Percentiles rank a stretch among this genome's conserved stretches.
Conservation (phyloP, 495 filamentous ascomycete genomes). For the Penicillium soppii region DNA sequence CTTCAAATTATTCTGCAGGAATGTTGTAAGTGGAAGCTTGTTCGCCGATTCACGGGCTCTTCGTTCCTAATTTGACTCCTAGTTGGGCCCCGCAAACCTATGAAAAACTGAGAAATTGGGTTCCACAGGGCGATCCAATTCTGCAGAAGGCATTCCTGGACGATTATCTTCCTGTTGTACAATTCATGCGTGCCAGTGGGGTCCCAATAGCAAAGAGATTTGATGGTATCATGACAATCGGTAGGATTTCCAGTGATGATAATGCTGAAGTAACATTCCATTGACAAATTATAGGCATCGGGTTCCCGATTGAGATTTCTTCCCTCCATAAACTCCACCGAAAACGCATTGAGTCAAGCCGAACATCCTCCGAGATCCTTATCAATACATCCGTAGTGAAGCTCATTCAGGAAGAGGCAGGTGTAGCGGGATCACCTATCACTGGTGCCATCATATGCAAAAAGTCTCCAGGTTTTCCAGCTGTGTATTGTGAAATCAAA, state of each 20-base stretch:
- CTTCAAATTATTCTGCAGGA: slow-evolving; percentile 26
- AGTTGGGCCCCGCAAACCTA: slow-evolving; percentile 27
- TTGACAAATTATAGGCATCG: slow-evolving; percentile 19
- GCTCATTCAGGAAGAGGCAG: slow-evolving; percentile 18
- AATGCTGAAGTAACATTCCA: too few relatives aligned
- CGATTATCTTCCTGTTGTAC: slow-evolving; percentile 26
- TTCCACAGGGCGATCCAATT: slow-evolving; percentile 21
- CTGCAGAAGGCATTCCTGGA: slow-evolving; percentile 25
- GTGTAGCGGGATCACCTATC: slow-evolving; percentile 16
- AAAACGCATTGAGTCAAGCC: slow-evolving; percentile 11
- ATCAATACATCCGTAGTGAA: slow-evolving; percentile 20
- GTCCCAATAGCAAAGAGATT: slow-evolving; percentile 24
- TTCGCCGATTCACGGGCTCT: too few relatives aligned
- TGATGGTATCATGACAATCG: slow-evolving; percentile 32
- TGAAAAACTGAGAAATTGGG: slow-evolving; percentile 23
- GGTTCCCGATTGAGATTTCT: slow-evolving; percentile 25
- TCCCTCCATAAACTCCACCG: slow-evolving; percentile 17
- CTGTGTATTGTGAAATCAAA: slow-evolving; percentile 14
- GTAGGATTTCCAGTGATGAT: background rate
- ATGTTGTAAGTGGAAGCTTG: slow-evolving; percentile 35
- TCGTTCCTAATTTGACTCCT: too few relatives aligned
- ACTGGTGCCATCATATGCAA: slow-evolving; percentile 20
- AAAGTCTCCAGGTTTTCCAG: background rate
- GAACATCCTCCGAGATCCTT: slow-evolving; percentile 12
- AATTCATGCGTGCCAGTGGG: slow-evolving; percentile 28